Base-by-base conservation (phyloP, 768 basidiomycete genomes). In the Phanerochaete sordida region DNA sequence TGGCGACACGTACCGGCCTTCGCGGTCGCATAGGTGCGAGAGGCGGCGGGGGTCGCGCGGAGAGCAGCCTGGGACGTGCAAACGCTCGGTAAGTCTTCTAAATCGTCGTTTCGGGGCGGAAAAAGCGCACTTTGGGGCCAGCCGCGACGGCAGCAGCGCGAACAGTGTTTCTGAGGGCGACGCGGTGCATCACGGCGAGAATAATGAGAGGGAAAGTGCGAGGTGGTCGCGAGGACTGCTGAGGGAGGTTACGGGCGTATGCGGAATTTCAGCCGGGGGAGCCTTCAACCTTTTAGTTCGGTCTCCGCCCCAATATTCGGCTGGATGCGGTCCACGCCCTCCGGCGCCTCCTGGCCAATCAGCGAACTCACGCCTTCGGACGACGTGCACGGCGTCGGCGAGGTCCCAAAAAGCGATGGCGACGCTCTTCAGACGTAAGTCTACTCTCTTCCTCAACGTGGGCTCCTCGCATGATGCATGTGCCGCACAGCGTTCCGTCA, bases 11-110 rank as follows among this genome's bases (percentile, higher is more conserved):
- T 66, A 98, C 95, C 91, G 77, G 97, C 88, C 81, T 99, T 99
- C 70, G 95, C 95, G 69, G 96, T 95, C 68, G 97, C 97, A 82
- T 99, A 99, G 64, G 90, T 81, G 73, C 96, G 92, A 72, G 86
- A 75, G 60, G 81, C 76, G 68, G 82, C 68, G 70, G 81, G 78
- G 61, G 79, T 77, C 70, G 80, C 75, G 65, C 72, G 69, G 68
- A 68, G 66, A 57, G 71, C 73, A 68, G 73, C 79, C 78, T 81
- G 62, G 47, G 54, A 57, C 52, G 47, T 43, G 43, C 43, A 43
- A 66, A 57, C 35, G 52, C n/a, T 19, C 53, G 52, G 55, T 52
- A 51, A 26, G 39, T 19, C 28, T 33, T 49, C 21, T 54, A 62
- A 45, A 33, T n/a, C 37, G 23, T 48, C 49, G 21, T 43, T 51